Evolutionary conservation across 1,139 yeast species (phyloP).

Genomic region (Debaryomycetaceae sp.): DNA sequence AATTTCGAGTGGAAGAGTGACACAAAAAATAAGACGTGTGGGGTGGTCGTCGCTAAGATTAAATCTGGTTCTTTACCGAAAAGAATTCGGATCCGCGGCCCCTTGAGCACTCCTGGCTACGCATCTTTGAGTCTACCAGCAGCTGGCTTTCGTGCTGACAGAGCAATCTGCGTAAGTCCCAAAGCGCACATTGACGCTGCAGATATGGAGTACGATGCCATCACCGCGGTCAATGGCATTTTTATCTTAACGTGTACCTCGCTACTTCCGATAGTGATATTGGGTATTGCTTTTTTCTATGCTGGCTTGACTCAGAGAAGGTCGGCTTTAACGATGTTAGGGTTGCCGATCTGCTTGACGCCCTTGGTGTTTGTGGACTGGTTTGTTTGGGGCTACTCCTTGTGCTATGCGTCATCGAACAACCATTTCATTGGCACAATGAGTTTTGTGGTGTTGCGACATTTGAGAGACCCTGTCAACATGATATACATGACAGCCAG

Average conservation of each 20-base stretch:
- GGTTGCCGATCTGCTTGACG: constrained; percentile 41
- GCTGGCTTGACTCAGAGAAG: constrained; percentile 57
- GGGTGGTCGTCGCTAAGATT: no score
- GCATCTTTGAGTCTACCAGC: constrained; percentile 3
- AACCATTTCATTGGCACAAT: constrained; percentile 48
- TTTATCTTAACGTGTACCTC: constrained; percentile 36
- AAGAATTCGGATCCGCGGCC: no score
- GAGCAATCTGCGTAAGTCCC: constrained; percentile 2
- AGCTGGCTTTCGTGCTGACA: not conserved
- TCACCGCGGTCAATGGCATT: constrained; percentile 29
- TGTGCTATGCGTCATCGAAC: constrained; percentile 40
- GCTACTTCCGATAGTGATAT: constrained; percentile 28
- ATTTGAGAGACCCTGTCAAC: constrained; percentile 21
- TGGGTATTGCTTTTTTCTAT: constrained; percentile 50
- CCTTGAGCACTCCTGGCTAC: no score
- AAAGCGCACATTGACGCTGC: not conserved
- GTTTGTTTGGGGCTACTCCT: constrained; percentile 57
- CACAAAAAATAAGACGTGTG: no score
- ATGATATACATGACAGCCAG: constrained; percentile 29
- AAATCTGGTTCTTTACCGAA: no score
- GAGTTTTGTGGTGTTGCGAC: constrained; percentile 37
- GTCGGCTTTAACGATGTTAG: constrained; percentile 51
- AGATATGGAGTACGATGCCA: not conserved
- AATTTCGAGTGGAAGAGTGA: no score
- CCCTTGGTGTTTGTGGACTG: constrained; percentile 49